Evolutionary conservation across 2,329 filamentous ascomycete genomes (phyloP).

Genomic region (Fusarium torulosum): DNA sequence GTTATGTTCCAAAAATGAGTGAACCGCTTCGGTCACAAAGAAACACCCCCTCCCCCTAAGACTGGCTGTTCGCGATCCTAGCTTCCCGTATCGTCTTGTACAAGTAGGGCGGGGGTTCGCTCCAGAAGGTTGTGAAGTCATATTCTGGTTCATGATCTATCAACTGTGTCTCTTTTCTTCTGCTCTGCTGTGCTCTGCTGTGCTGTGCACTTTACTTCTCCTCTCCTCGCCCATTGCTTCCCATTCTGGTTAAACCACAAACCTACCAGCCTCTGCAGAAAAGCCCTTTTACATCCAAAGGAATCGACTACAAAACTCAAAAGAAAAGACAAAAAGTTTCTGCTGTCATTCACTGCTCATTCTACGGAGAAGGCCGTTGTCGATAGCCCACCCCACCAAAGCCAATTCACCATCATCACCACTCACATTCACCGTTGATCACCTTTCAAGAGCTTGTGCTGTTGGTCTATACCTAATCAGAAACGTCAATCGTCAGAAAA

Average conservation of each 20-base stretch:
- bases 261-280: constrained; percentile 12
- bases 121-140: constrained; percentile 1
- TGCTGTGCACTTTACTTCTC: constrained; percentile 2
- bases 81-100: constrained; percentile 23
- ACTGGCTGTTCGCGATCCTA: constrained; percentile 45
- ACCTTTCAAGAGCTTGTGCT: constrained; percentile 4
- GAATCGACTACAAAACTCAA: constrained; percentile 36
- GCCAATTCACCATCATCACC: constrained; percentile 25
- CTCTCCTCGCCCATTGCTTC: neutral
- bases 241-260: neutral
- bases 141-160: constrained; percentile 22
- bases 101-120: constrained; percentile 39
- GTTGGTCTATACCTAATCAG: constrained; percentile 18
- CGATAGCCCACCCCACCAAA: constrained; percentile 32
- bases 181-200: constrained; percentile 2
- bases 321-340: constrained; percentile 15
- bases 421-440: constrained; percentile 16
- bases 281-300: constrained; percentile 3
- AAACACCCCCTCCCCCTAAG: constrained; percentile 5
- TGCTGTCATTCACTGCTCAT: constrained; percentile 29
- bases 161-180: neutral
- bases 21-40: constrained; percentile 47
- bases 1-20: constrained; percentile 25
- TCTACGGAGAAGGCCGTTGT: constrained; percentile 26
- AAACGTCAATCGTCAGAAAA: neutral